A percentile compares a stretch with the other conserved stretches of the same genome.
These are phyloP conservation scores for Galerina sulciceps DNA, from an alignment of 768 basidiomycete genomes.

Conservation along the genomic window DNA sequence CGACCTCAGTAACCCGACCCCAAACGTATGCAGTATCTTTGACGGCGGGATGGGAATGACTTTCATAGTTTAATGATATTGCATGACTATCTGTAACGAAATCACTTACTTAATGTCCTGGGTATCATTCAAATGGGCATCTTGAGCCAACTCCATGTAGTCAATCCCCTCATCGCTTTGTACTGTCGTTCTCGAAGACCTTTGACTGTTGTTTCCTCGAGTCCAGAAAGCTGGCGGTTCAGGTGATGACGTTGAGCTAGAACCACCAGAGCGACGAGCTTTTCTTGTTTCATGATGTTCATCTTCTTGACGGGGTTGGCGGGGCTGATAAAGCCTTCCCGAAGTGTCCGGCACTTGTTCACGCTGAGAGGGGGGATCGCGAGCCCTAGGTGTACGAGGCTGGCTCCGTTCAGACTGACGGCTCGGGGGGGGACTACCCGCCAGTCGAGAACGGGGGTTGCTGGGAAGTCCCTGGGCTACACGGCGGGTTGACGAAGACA, in stretches of 20 bases:
- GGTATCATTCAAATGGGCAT: not conserved
- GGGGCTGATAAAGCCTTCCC: not conserved
- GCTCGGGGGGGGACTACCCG: constrained; percentile 5
- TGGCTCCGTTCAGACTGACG: not conserved
- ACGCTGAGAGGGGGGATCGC: not conserved
- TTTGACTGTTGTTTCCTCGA: constrained; percentile 36
- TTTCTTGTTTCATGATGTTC: not conserved
- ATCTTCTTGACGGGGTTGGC: not conserved
- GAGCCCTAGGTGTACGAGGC: constrained; percentile 9
- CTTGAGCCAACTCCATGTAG: not conserved
- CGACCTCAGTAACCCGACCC: constrained; percentile 59
- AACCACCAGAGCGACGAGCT: constrained; percentile 22
- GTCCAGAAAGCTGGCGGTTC: constrained; percentile 41
- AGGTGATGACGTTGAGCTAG: constrained; percentile 31
- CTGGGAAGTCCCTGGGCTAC: constrained; percentile 24
- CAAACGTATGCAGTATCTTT: constrained; percentile 35
- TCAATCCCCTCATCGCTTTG: constrained; percentile 37
- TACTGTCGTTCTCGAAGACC: constrained; percentile 48
- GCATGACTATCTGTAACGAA: too few species aligned
- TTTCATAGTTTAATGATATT: too few species aligned
- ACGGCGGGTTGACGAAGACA: constrained; percentile 15
- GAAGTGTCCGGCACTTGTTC: constrained; percentile 8
- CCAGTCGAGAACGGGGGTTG: constrained; percentile 24
- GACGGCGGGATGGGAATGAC: not conserved
- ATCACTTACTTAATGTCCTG: not conserved